A percentile compares a stretch with the other conserved stretches of the same genome.
Evolutionary conservation across 306 rosid genomes (phyloP).

Genomic region (Sechiopsis laciniata): DNA sequence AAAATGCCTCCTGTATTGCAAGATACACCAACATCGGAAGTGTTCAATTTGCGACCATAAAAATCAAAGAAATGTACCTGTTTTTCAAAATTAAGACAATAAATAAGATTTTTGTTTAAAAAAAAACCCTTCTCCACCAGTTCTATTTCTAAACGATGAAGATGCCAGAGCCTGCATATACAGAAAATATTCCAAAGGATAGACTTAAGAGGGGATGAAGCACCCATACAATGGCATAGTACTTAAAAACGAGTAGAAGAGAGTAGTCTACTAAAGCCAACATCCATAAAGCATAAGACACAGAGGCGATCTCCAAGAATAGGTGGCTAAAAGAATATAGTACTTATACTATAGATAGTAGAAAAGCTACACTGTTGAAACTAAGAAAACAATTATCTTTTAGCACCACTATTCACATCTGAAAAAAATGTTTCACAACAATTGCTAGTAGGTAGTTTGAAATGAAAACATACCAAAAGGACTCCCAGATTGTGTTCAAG

Average conservation of each 20-base stretch:
- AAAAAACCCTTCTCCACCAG: background rate
- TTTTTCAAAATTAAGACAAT: conserved; percentile 18
- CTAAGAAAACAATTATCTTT: background rate
- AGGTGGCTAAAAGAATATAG: background rate
- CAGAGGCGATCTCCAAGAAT: background rate
- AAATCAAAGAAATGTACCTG: conserved; percentile 85
- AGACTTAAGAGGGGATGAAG: background rate
- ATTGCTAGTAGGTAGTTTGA: background rate
- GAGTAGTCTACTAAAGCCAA: background rate
- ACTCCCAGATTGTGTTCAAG: conserved; percentile 71
- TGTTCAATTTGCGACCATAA: conserved; percentile 87
- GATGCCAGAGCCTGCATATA: background rate
- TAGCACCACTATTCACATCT: background rate
- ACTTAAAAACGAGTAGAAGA: background rate
- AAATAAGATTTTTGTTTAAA: background rate
- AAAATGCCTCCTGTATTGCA: conserved; percentile 70
- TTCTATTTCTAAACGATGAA: background rate
- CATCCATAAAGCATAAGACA: background rate
- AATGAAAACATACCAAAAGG: conserved; percentile 62
- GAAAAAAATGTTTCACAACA: background rate
- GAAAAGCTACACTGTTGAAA: background rate
- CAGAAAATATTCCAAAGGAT: background rate
- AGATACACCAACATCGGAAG: conserved; percentile 88
- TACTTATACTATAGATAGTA: background rate
- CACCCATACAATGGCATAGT: background rate